phyloP scores from a whole-genome alignment of 2,329 filamentous ascomycete genomes.

The Parasarocladium wereldwijsianum region DNA sequence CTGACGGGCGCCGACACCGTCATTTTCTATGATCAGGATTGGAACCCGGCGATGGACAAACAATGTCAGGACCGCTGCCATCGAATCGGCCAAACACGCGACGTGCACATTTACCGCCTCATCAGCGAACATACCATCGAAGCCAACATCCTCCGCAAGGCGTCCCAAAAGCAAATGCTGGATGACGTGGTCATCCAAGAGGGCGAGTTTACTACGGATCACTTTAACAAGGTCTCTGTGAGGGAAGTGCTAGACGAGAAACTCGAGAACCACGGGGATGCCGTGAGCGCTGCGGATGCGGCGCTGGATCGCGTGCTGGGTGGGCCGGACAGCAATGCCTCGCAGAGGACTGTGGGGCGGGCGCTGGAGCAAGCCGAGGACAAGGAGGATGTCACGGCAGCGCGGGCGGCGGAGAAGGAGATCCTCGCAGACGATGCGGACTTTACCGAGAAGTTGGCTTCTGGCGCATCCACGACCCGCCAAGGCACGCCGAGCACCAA shows the following conservation, averaged over 20 bases:
- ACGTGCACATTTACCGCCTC: conserved; percentile 95
- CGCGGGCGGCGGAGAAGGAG: conserved; percentile 77
- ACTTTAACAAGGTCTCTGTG: conserved; percentile 69
- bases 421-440: conserved; percentile 75
- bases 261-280: conserved; percentile 29
- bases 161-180: conserved; percentile 92
- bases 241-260: conserved; percentile 52
- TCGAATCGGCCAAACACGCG: conserved; percentile 90
- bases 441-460: conserved; percentile 52
- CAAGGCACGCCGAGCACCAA: conserved; percentile 33
- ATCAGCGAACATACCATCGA: conserved; percentile 92
- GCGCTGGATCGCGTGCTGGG: conserved; percentile 81
- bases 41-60: conserved; percentile 99
- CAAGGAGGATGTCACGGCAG: conserved; percentile 77
- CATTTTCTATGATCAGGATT: conserved; percentile 97
- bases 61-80: conserved; percentile 97
- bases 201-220: conserved; percentile 93
- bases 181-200: conserved; percentile 98
- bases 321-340: conserved; percentile 34
- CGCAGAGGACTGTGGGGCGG: conserved; percentile 47
- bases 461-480: conserved; percentile 33
- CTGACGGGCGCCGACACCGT: conserved; percentile 93
- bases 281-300: conserved; percentile 58
- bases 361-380: conserved; percentile 87
- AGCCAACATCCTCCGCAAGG: conserved; percentile 92